Conservation (phyloP, 176 grass and related monocot species). For the Pontederia crassipes region DNA sequence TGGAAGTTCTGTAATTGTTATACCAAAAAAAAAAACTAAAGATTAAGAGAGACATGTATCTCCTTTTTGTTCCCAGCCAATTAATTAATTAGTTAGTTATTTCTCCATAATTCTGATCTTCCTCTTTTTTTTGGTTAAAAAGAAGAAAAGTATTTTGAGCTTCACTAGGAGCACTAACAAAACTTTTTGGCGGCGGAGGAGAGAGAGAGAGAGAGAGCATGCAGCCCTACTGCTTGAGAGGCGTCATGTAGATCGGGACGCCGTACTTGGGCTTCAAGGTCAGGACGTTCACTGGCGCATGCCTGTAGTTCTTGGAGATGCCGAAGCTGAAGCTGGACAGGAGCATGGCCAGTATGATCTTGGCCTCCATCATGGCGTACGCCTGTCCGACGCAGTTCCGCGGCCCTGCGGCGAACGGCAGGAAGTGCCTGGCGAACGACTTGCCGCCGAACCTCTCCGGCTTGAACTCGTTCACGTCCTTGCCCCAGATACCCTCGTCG, state of each 20-base stretch:
- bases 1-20: no score
- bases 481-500: conserved; percentile 41
- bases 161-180: no score
- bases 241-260: neutral
- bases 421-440: conserved; percentile 54
- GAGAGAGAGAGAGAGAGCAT: no score
- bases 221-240: neutral
- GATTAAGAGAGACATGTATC: no score
- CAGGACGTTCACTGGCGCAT: conserved; percentile 26
- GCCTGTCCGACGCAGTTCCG: conserved; percentile 49
- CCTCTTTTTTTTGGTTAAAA: no score
- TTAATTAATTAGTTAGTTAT: no score
- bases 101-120: no score
- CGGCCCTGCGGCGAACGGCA: conserved; percentile 48
- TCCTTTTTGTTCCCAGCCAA: no score
- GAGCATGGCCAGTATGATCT: conserved; percentile 48
- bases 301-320: conserved; percentile 32
- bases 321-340: conserved; percentile 42
- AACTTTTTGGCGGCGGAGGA: no score
- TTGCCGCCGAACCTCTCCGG: conserved; percentile 33
- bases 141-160: no score
- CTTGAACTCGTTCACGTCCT: conserved; percentile 33
- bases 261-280: conserved; percentile 10
- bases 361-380: conserved; percentile 52
- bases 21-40: no score